Conservation (phyloP, 345 rosid species). For the Pugionium cornutum region DNA sequence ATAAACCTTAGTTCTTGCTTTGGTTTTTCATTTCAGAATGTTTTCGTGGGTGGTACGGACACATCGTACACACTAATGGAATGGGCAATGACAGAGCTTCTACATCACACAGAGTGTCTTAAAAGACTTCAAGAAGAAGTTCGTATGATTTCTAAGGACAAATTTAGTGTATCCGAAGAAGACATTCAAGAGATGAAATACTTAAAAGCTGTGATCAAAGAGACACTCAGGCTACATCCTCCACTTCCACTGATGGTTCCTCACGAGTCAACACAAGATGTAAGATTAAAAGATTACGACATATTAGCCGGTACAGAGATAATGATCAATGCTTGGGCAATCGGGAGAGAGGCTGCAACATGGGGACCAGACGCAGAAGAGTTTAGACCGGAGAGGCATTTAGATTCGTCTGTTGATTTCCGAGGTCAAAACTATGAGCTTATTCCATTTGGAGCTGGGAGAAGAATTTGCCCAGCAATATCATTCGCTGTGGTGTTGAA, state of each 20-base stretch:
- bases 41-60: constrained; percentile 44
- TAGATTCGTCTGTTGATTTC: constrained; percentile 24
- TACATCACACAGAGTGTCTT: constrained; percentile 36
- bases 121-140: constrained; percentile 38
- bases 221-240: constrained; percentile 46
- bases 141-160: constrained; percentile 15
- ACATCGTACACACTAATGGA: constrained; percentile 38
- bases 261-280: constrained; percentile 34
- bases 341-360: constrained; percentile 34
- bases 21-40: constrained; percentile 31
- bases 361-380: constrained; percentile 38
- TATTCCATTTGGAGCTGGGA: constrained; percentile 40
- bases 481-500: constrained; percentile 18
- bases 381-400: constrained; percentile 40
- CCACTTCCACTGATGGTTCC: constrained; percentile 44
- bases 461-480: constrained; percentile 39
- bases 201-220: constrained; percentile 46
- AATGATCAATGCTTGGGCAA: constrained; percentile 42
- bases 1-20: neutral
- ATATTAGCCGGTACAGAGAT: constrained; percentile 36
- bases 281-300: constrained; percentile 34
- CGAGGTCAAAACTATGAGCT: constrained; percentile 36
- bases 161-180: constrained; percentile 23
- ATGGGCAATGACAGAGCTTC: constrained; percentile 51
- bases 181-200: constrained; percentile 35